Percentiles rank a stretch among this genome's conserved stretches.
Conservation (phyloP, 768 basidiomycete genomes). For the Fistulinella prunicolor region DNA sequence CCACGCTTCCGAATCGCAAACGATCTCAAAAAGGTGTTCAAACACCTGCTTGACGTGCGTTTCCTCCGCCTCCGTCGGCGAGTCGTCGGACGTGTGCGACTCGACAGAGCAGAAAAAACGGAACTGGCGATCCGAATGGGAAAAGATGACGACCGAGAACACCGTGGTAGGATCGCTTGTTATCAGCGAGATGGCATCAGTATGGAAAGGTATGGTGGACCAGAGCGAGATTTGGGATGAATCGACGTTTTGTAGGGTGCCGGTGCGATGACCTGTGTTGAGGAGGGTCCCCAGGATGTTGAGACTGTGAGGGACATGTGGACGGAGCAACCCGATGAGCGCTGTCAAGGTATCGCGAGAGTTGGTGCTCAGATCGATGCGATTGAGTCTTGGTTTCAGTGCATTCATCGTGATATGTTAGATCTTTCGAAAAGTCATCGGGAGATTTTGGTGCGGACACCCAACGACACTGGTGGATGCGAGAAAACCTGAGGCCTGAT, state of each 20-base stretch:
- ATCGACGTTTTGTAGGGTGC: slow-evolving; percentile 11
- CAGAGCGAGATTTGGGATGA: slow-evolving; percentile 16
- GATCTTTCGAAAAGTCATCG: too few relatives aligned
- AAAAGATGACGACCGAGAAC: slow-evolving; percentile 22
- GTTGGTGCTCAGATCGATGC: slow-evolving; percentile 8
- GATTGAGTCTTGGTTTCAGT: slow-evolving; percentile 2
- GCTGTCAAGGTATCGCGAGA: slow-evolving; percentile 1
- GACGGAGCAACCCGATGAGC: slow-evolving; percentile 13
- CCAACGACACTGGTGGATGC: too few relatives aligned
- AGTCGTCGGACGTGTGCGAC: background rate
- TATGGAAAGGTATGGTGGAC: slow-evolving; percentile 16
- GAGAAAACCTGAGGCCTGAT: too few relatives aligned
- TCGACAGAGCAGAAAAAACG: slow-evolving; percentile 19
- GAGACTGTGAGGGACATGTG: slow-evolving; percentile 12
- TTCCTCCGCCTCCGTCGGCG: slow-evolving; percentile 6
- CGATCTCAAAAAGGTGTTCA: slow-evolving; percentile 4
- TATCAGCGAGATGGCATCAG: background rate
- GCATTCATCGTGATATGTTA: background rate
- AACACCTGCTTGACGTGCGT: slow-evolving; percentile 17
- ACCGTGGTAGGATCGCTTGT: too few relatives aligned
- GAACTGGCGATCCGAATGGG: slow-evolving; percentile 11
- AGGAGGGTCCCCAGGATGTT: slow-evolving; percentile 17
- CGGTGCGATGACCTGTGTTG: slow-evolving; percentile 15
- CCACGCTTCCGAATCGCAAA: background rate
- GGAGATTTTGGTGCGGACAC: too few relatives aligned